These are phyloP conservation scores for Niveomyces coronatus DNA, from an alignment of 2,329 filamentous ascomycete genomes.

Conservation along the genomic window DNA sequence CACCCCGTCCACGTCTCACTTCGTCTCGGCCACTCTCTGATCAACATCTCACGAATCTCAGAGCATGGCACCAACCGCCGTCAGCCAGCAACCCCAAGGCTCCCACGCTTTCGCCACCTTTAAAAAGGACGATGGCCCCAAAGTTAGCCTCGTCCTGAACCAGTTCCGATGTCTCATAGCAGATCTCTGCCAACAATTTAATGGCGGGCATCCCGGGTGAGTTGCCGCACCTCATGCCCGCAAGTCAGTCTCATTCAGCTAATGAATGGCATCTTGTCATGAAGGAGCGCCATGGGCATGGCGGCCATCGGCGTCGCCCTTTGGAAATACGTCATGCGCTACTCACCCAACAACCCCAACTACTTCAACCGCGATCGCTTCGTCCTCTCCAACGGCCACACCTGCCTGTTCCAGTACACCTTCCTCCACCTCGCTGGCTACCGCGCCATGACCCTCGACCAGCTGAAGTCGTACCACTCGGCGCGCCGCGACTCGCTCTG, in stretches of 20 bases:
- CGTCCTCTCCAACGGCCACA: constrained; percentile 51
- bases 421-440: constrained; percentile 45
- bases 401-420: constrained; percentile 43
- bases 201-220: constrained; percentile 58
- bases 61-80: neutral
- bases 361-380: constrained; percentile 55
- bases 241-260: too few relatives aligned
- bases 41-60: neutral
- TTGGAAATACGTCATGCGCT: constrained; percentile 54
- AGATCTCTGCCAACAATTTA: constrained; percentile 60
- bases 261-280: neutral
- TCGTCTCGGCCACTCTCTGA: too few relatives aligned
- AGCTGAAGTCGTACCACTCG: constrained; percentile 44
- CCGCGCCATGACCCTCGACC: constrained; percentile 43
- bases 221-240: too few relatives aligned
- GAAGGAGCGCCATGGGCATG: constrained; percentile 43
- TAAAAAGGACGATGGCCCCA: constrained; percentile 11
- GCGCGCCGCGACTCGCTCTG: constrained; percentile 36
- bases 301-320: constrained; percentile 49
- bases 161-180: constrained; percentile 54
- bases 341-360: constrained; percentile 41
- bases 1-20: neutral
- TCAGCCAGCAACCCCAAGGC: neutral
- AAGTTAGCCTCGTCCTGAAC: constrained; percentile 41
- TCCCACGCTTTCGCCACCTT: constrained; percentile 30